Percentiles rank a stretch among this genome's conserved stretches.
These are phyloP conservation scores for Cryomyces antarcticus DNA, from an alignment of 495 filamentous ascomycete genomes.

Conservation along the genomic window DNA sequence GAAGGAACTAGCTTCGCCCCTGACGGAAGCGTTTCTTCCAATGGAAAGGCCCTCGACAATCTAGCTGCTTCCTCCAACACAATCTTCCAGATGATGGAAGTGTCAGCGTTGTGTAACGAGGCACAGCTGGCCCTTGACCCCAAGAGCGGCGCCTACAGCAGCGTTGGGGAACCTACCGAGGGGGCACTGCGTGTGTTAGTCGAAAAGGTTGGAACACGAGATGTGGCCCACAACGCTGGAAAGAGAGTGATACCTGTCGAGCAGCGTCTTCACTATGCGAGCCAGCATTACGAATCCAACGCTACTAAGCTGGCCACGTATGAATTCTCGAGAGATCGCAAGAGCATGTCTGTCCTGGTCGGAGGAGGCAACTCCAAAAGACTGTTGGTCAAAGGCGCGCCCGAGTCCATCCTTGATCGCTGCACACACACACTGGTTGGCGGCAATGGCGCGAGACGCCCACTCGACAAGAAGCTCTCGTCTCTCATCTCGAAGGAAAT, in stretches of 20 bases:
- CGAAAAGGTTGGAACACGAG: slow-evolving; percentile 76
- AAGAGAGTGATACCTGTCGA: slow-evolving; percentile 26
- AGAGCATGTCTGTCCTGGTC: slow-evolving; percentile 97
- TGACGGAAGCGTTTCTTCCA: slow-evolving; percentile 43
- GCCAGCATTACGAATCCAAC: slow-evolving; percentile 63
- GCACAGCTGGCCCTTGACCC: slow-evolving; percentile 64
- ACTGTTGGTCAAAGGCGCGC: slow-evolving; percentile 91
- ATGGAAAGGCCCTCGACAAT: slow-evolving; percentile 49
- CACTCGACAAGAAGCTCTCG: slow-evolving; percentile 42
- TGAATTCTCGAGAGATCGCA: slow-evolving; percentile 93
- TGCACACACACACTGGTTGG: slow-evolving; percentile 67
- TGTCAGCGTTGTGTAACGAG: slow-evolving; percentile 81
- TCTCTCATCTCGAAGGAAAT: slow-evolving; percentile 56
- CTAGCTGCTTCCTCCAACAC: slow-evolving; percentile 58
- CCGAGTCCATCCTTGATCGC: slow-evolving; percentile 80
- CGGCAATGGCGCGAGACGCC: slow-evolving; percentile 48
- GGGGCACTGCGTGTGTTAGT: slow-evolving; percentile 77
- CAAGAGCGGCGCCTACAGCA: slow-evolving; percentile 50
- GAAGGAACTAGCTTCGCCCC: slow-evolving; percentile 90
- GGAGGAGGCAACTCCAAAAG: slow-evolving; percentile 43
- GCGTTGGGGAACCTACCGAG: slow-evolving; percentile 90
- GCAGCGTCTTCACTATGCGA: slow-evolving; percentile 54
- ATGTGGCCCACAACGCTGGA: slow-evolving; percentile 33
- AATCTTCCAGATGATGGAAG: slow-evolving; percentile 61
- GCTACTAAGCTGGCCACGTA: slow-evolving; percentile 64